Percentiles rank a stretch among this genome's conserved stretches.
phyloP scores from a whole-genome alignment of 345 rosid genomes.

The Rhizophora mangle region DNA sequence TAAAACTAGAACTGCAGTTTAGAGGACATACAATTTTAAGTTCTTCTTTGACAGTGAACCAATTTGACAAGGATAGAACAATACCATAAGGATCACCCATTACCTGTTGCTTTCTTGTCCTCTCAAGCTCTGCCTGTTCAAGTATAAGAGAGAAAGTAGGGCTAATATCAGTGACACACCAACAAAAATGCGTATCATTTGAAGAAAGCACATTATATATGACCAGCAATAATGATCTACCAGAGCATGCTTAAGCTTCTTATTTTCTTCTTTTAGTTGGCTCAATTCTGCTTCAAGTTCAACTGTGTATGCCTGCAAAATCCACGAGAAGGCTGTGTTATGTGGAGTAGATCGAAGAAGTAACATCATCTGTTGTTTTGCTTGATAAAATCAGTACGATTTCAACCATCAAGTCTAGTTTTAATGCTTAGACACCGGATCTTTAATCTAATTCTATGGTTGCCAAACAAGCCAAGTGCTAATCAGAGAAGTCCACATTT shows the following conservation, averaged over 20 bases:
- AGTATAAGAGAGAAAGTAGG: not conserved
- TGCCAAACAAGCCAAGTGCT: no score
- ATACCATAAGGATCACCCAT: not conserved
- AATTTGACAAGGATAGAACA: not conserved
- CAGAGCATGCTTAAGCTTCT: conserved; percentile 63
- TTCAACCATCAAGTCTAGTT: no score
- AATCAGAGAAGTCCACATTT: no score
- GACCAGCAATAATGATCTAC: conserved; percentile 23
- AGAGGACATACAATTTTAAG: no score
- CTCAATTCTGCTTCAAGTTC: conserved; percentile 84
- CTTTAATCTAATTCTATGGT: no score
- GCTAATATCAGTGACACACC: not conserved
- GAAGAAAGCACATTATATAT: not conserved
- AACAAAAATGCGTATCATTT: not conserved
- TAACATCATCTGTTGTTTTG: no score
- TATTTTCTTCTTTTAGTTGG: conserved; percentile 81
- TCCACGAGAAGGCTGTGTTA: no score
- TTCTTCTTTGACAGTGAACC: no score
- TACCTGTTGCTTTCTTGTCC: conserved; percentile 77
- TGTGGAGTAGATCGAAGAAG: no score
- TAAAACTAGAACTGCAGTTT: no score
- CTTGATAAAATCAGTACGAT: no score
- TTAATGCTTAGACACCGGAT: no score
- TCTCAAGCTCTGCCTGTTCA: conserved; percentile 60
- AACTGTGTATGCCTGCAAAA: conserved; percentile 71